Percentiles rank a stretch among this genome's conserved stretches.
Evolutionary conservation across 805 yeast species (phyloP).

Genomic region (Hanseniaspora singularis): DNA sequence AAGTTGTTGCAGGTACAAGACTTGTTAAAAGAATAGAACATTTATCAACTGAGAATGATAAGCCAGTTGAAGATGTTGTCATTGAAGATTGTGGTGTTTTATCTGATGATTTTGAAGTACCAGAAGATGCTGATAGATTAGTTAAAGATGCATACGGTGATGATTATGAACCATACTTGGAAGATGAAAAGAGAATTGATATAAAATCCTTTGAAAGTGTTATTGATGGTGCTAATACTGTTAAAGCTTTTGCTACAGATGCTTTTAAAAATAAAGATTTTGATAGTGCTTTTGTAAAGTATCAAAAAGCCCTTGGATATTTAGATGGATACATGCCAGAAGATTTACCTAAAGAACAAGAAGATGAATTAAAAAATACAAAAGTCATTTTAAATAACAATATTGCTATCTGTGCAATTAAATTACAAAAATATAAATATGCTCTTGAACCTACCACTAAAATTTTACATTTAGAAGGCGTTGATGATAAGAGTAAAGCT

Average conservation of each 20-base stretch:
- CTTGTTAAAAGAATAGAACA: constrained; percentile 69
- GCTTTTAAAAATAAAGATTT: constrained; percentile 56
- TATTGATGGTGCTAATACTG: constrained; percentile 46
- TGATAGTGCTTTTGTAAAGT: constrained; percentile 50
- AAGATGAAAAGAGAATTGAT: constrained; percentile 60
- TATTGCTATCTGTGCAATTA: constrained; percentile 61
- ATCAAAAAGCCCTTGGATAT: constrained; percentile 58
- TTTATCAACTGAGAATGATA: constrained; percentile 52
- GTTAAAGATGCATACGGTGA: constrained; percentile 78
- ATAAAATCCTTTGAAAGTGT: constrained; percentile 51
- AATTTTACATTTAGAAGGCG: constrained; percentile 48
- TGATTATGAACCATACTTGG: constrained; percentile 59
- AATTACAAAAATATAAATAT: constrained; percentile 42
- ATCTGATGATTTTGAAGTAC: constrained; percentile 43
- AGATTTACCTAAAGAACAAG: constrained; percentile 37
- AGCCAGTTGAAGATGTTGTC: constrained; percentile 57
- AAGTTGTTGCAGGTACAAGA: constrained; percentile 71
- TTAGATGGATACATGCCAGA: constrained; percentile 50
- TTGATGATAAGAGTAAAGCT: constrained; percentile 51
- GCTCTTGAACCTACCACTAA: constrained; percentile 50
- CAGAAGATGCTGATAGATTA: constrained; percentile 34
- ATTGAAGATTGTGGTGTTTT: constrained; percentile 72
- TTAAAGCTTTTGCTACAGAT: constrained; percentile 69
- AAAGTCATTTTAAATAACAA: constrained; percentile 46
- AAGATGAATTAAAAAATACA: constrained; percentile 25